Evolutionary conservation across 257 asterid species (phyloP).

Genomic region (Solanum microdontum): DNA sequence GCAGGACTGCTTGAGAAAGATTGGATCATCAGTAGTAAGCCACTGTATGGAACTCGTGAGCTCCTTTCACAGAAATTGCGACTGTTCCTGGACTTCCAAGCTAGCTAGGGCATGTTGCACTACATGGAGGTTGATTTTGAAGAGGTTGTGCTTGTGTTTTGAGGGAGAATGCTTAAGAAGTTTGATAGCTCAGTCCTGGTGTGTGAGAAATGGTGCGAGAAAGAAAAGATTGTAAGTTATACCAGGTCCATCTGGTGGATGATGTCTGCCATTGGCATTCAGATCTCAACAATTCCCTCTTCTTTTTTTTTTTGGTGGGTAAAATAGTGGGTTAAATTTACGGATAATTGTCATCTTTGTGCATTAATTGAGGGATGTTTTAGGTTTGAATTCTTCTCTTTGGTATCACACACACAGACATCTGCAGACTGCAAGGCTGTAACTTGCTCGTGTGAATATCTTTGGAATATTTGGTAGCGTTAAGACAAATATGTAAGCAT

Average conservation of each 20-base stretch:
- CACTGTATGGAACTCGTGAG: slow-evolving; percentile 61
- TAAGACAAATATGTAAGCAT: neutral
- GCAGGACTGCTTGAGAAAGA: slow-evolving; percentile 71
- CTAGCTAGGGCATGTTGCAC: slow-evolving; percentile 15
- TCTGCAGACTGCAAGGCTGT: neutral
- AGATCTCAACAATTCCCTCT: neutral
- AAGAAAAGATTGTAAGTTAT: neutral
- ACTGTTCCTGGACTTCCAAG: slow-evolving; percentile 68
- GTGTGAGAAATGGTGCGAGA: neutral
- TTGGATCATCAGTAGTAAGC: slow-evolving; percentile 64
- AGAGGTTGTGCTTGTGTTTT: neutral
- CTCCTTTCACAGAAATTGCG: slow-evolving; percentile 72
- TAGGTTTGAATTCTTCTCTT: neutral
- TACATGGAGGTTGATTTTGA: neutral
- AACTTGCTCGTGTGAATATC: neutral
- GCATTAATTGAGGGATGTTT: neutral
- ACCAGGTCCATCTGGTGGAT: neutral
- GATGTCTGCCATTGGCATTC: neutral
- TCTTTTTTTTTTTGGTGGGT: neutral
- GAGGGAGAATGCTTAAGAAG: neutral
- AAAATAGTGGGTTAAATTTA: neutral
- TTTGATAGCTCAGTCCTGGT: neutral
- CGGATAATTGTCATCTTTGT: neutral
- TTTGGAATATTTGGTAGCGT: neutral
- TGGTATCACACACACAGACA: neutral